A percentile compares a stretch with the other conserved stretches of the same genome.
Evolutionary conservation across 2,329 filamentous ascomycete species (phyloP).

Genomic region (Scedosporium boydii): DNA sequence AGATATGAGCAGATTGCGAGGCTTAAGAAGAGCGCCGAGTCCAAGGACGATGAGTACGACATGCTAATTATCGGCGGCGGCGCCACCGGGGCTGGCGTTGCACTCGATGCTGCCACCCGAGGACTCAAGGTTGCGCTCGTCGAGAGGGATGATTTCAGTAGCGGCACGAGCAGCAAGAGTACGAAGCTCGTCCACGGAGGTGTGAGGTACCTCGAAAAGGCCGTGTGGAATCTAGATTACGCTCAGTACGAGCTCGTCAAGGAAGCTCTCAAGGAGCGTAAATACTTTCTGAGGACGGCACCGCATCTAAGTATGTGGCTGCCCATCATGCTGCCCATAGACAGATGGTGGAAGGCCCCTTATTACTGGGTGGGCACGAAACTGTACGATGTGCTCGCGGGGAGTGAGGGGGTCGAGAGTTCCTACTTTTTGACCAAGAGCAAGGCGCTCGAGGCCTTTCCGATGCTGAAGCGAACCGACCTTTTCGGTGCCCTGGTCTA

Average conservation of each 20-base stretch:
- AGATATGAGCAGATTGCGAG: slow-evolving; percentile 56
- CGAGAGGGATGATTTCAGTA: slow-evolving; percentile 65
- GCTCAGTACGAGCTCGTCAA: slow-evolving; percentile 62
- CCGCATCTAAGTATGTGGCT: slow-evolving; percentile 66
- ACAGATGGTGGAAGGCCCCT: slow-evolving; percentile 68
- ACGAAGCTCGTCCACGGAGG: slow-evolving; percentile 72
- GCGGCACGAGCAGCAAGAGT: slow-evolving; percentile 65
- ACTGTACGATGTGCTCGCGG: slow-evolving; percentile 76
- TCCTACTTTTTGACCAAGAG: slow-evolving; percentile 83
- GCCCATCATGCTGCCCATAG: slow-evolving; percentile 66
- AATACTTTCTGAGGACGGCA: slow-evolving; percentile 66
- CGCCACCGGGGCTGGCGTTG: slow-evolving; percentile 62
- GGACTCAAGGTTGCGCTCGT: slow-evolving; percentile 63
- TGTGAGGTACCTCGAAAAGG: slow-evolving; percentile 66
- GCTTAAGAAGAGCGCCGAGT: slow-evolving; percentile 33
- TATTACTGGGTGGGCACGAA: slow-evolving; percentile 75
- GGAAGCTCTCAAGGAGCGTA: slow-evolving; percentile 64
- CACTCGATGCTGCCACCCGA: slow-evolving; percentile 61
- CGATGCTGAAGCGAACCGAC: slow-evolving; percentile 74
- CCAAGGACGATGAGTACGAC: slow-evolving; percentile 46
- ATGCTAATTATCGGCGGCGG: slow-evolving; percentile 62
- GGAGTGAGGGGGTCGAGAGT: slow-evolving; percentile 77
- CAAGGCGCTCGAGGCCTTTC: slow-evolving; percentile 78
- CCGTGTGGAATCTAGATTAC: slow-evolving; percentile 67
- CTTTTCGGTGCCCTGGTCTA: slow-evolving; percentile 78